These are phyloP conservation scores for Butyriboletus pseudospeciosus DNA, from an alignment of 1,284 basidiomycete genomes.

Conservation along the genomic window DNA sequence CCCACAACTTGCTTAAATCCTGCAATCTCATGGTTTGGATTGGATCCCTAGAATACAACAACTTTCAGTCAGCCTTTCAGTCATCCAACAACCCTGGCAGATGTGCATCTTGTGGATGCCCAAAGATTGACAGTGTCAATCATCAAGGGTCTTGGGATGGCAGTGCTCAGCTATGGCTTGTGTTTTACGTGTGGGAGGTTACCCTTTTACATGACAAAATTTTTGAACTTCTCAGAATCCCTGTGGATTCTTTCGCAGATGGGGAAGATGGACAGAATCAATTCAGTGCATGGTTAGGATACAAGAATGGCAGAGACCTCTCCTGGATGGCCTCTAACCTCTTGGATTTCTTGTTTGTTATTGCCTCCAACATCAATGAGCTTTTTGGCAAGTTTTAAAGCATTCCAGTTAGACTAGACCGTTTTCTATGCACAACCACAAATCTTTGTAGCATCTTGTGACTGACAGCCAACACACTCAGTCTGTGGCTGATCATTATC, in stretches of 20 bases:
- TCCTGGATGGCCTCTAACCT: too few species aligned
- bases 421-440: neutral
- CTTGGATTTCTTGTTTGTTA: too few species aligned
- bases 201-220: neutral
- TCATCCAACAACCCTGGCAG: neutral
- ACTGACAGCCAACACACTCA: too few species aligned
- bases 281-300: neutral
- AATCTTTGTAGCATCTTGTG: too few species aligned
- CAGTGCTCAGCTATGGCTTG: neutral
- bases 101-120: neutral
- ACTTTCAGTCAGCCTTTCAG: neutral
- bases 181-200: neutral
- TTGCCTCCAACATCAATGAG: neutral
- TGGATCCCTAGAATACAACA: neutral
- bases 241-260: neutral
- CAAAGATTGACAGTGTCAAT: neutral
- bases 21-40: neutral
- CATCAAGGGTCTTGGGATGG: neutral
- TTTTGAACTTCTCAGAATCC: neutral
- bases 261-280: neutral
- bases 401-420: neutral
- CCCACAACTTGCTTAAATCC: neutral
- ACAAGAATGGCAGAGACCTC: neutral
- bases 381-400: neutral
- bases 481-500: too few species aligned